Percentiles rank a stretch among this genome's conserved stretches.
These are phyloP conservation scores for Xerocomus spinulosus DNA, from an alignment of 768 basidiomycete genomes.

Conservation along the genomic window DNA sequence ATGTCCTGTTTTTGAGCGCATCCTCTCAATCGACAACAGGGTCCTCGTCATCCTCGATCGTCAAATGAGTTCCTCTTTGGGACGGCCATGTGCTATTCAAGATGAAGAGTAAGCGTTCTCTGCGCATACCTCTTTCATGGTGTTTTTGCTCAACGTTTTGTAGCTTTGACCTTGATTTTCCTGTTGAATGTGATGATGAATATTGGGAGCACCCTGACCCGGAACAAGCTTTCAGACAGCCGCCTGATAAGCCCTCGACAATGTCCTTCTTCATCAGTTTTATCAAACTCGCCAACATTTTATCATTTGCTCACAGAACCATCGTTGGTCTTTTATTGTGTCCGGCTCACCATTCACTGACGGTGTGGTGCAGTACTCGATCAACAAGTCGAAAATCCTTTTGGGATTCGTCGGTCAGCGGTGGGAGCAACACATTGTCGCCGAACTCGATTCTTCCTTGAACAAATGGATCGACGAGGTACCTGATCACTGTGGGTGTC, in stretches of 20 bases:
- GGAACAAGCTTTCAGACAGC: slow-evolving; percentile 55
- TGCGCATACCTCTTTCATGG: neutral
- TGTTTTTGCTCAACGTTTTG: neutral
- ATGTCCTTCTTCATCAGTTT: slow-evolving; percentile 50
- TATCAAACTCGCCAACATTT: slow-evolving; percentile 58
- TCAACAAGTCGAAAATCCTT: slow-evolving; percentile 56
- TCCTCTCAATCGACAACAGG: slow-evolving; percentile 15
- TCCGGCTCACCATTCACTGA: neutral
- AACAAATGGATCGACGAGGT: slow-evolving; percentile 76
- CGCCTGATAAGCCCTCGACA: slow-evolving; percentile 50
- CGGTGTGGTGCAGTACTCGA: slow-evolving; percentile 52
- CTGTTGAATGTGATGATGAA: slow-evolving; percentile 66
- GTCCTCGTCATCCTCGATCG: slow-evolving; percentile 30
- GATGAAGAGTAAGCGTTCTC: slow-evolving; percentile 58
- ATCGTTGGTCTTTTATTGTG: slow-evolving; percentile 38
- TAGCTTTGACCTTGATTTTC: slow-evolving; percentile 59
- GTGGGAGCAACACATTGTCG: slow-evolving; percentile 63
- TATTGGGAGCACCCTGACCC: slow-evolving; percentile 55
- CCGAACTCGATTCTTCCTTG: slow-evolving; percentile 69
- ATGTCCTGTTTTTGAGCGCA: neutral
- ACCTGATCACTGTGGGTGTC: slow-evolving; percentile 39
- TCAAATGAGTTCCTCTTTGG: slow-evolving; percentile 44
- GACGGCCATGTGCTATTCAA: slow-evolving; percentile 61
- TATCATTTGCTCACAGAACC: slow-evolving; percentile 57
- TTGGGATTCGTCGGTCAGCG: slow-evolving; percentile 46